These are phyloP conservation scores for Trametes punicea DNA, from an alignment of 768 basidiomycete species.

Conservation along the genomic window DNA sequence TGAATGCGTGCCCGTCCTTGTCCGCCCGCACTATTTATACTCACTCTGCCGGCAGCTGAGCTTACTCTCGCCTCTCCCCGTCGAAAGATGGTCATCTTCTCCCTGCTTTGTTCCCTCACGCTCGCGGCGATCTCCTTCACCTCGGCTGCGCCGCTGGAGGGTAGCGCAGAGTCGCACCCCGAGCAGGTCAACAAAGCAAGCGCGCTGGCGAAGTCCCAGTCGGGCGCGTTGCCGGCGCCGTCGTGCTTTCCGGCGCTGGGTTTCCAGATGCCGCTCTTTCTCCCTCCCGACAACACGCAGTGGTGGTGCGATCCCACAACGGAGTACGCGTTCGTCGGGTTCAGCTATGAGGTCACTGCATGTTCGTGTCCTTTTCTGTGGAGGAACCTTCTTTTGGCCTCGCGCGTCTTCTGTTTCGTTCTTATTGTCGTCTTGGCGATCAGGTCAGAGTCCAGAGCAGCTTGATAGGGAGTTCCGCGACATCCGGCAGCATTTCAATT, in stretches of 20 bases:
- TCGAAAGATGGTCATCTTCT: conserved; percentile 1
- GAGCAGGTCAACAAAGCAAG: background rate
- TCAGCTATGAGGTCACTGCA: conserved; percentile 69
- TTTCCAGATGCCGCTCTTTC: conserved; percentile 52
- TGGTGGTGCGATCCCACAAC: conserved; percentile 58
- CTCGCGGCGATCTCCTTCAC: conserved; percentile 9
- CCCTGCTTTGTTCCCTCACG: conserved; percentile 4
- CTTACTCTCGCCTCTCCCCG: background rate
- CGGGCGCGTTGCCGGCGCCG: conserved; percentile 15
- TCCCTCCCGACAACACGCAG: conserved; percentile 34
- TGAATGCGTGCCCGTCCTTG: background rate
- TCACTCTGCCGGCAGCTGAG: conserved; percentile 9
- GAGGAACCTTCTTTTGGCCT: background rate
- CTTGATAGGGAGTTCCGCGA: conserved; percentile 56
- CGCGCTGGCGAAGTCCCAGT: background rate
- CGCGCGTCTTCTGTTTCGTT: background rate
- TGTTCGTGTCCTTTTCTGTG: conserved; percentile 41
- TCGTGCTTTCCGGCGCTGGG: conserved; percentile 37
- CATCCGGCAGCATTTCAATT: conserved; percentile 55
- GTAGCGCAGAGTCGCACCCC: conserved; percentile 7
- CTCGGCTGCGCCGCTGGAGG: conserved; percentile 7
- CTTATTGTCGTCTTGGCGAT: background rate
- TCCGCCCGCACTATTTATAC: conserved; percentile 11
- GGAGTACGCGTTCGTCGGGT: conserved; percentile 75
- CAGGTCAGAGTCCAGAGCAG: conserved; percentile 55